phyloP scores from a whole-genome alignment of 106 monocot species.

The Dendrobium officinale region DNA sequence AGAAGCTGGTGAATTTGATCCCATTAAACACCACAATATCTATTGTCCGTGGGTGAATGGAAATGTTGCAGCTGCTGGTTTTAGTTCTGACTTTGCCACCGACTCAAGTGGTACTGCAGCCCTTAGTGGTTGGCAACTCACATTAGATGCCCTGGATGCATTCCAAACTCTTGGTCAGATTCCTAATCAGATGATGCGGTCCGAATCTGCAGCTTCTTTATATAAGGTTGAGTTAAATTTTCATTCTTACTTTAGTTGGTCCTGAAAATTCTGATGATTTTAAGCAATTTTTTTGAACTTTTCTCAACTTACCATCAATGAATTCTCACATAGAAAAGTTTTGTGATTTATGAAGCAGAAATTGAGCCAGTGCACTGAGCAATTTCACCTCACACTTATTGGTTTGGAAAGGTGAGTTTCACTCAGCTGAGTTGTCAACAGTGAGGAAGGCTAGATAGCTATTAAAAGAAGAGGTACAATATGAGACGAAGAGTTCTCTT shows the following conservation, averaged over 20 bases:
- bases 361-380: not conserved
- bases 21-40: slow-evolving; percentile 65
- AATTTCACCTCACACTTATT: not conserved
- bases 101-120: slow-evolving; percentile 39
- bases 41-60: slow-evolving; percentile 94
- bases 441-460: too few species aligned
- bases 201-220: slow-evolving; percentile 95
- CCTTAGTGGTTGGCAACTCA: slow-evolving; percentile 86
- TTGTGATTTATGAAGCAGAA: not conserved
- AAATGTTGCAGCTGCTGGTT: slow-evolving; percentile 86
- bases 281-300: not conserved
- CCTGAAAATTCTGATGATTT: not conserved
- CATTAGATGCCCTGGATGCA: slow-evolving; percentile 82
- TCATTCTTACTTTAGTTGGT: not conserved
- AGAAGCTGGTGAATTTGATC: slow-evolving; percentile 70
- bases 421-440: too few species aligned
- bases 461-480: too few species aligned
- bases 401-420: too few species aligned
- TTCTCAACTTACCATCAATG: not conserved
- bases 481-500: too few species aligned
- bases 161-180: slow-evolving; percentile 56
- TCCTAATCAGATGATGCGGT: slow-evolving; percentile 70
- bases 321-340: not conserved
- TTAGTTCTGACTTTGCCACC: slow-evolving; percentile 29
- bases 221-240: slow-evolving; percentile 49